Evolutionary conservation across 2,329 filamentous ascomycete species (phyloP).

Genomic region (Paramyrothecium roridum): DNA sequence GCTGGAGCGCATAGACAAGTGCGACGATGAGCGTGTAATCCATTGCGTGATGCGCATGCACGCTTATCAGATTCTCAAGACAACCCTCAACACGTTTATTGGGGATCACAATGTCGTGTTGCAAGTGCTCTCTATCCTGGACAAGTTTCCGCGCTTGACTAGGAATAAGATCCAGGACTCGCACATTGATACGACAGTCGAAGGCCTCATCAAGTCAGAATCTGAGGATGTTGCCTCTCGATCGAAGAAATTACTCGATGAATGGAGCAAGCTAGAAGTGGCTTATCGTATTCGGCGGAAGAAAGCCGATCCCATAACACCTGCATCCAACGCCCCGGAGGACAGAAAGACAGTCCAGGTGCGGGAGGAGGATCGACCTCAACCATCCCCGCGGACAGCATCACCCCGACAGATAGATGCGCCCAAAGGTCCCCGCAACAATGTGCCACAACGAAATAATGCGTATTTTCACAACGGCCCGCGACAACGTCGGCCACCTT

Average conservation of each 20-base stretch:
- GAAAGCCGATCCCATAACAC: constrained; percentile 71
- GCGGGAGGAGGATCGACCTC: constrained; percentile 36
- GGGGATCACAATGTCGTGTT: constrained; percentile 88
- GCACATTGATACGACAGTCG: constrained; percentile 82
- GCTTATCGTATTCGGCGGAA: constrained; percentile 91
- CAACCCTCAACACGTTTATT: constrained; percentile 77
- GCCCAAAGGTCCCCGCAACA: constrained; percentile 60
- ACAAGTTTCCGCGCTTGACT: constrained; percentile 84
- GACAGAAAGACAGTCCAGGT: constrained; percentile 32
- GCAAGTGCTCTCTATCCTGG: constrained; percentile 85
- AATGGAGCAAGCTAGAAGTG: constrained; percentile 86
- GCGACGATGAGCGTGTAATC: constrained; percentile 81
- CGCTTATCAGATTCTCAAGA: constrained; percentile 92
- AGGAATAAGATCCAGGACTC: constrained; percentile 97
- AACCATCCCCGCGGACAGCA: constrained; percentile 34
- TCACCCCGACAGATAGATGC: constrained; percentile 47
- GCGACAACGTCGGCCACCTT: constrained; percentile 52
- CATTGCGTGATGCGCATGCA: constrained; percentile 94
- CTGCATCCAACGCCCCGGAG: constrained; percentile 54
- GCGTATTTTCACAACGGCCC: constrained; percentile 45
- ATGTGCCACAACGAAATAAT: constrained; percentile 48
- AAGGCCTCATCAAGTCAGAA: constrained; percentile 62
- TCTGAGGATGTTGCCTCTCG: constrained; percentile 73
- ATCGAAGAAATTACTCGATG: constrained; percentile 69
- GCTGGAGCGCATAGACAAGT: constrained; percentile 81